Base-by-base conservation (phyloP, 768 basidiomycete species). In the Cystofilobasidium ferigula region DNA sequence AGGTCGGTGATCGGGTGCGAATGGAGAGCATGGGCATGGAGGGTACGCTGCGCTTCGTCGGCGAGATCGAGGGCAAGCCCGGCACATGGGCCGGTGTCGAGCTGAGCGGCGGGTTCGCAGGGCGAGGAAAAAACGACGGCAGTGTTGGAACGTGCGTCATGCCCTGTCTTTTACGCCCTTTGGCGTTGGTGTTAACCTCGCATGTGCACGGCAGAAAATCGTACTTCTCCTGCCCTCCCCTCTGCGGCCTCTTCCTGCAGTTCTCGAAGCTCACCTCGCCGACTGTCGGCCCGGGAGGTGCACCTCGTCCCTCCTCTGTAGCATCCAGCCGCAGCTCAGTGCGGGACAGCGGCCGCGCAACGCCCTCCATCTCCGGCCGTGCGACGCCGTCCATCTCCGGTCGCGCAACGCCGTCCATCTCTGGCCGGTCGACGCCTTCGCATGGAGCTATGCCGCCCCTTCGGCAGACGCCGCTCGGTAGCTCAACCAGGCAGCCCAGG, bases 81-180 rank as follows among this genome's bases (percentile, higher is more conserved):
- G 94, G 93, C 4, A 77, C 85, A 8, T 99, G 89, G 88, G 94
- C 89, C 20, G 94, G 94, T 18, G 89, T 99, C 26, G 89, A 97
- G 76, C 80, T 99, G 26, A 79, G 83, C 70, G 86, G 85, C 40
- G 88, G 88, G 8, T 94, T 91, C 73, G 76, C 81, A 22, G 92
- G 94, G 24, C 88, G 87, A 75, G 94, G 94, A 0, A 99, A 98
- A 79, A 99, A 99, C 72, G 84, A 97, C 71, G 94, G 94, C 38
- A 82, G 84, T 53, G 92, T 94, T 6, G 81, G 79, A 69, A 89
- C 89, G 93, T 95, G 73, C 79, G 89, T 81, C 26, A 26, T 28
- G 24, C 53, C 54, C 18, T n/a, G 69, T 67, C 61, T 69, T 47
- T 69, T 48, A 24, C 62, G 57, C 57, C 58, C 58, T 28, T 59